phyloP scores from a whole-genome alignment of 257 asterid species.

The Scutellaria barbata region DNA sequence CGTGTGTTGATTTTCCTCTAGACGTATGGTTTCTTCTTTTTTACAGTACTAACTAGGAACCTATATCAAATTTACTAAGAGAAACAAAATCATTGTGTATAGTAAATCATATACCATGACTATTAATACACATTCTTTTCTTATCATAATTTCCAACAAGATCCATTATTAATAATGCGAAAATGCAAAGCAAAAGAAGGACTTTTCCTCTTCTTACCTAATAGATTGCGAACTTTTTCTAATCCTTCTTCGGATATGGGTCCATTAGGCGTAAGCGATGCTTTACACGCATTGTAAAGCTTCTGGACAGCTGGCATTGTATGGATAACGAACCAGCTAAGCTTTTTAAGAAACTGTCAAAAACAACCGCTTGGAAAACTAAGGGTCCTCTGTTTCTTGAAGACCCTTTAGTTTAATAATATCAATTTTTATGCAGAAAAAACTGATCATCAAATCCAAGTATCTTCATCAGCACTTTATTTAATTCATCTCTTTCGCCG shows the following conservation, averaged over 20 bases:
- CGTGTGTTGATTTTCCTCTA: background rate
- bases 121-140: slow-evolving; percentile 23
- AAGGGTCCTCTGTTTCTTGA: slow-evolving; percentile 54
- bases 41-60: background rate
- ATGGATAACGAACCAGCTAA: slow-evolving; percentile 39
- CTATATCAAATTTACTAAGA: slow-evolving; percentile 10
- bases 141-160: slow-evolving; percentile 9
- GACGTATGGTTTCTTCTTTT: background rate
- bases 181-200: slow-evolving; percentile 21
- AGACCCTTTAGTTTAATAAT: slow-evolving; percentile 52
- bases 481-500: slow-evolving; percentile 35
- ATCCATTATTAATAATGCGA: slow-evolving; percentile 14
- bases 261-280: slow-evolving; percentile 82
- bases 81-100: slow-evolving; percentile 13
- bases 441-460: slow-evolving; percentile 36
- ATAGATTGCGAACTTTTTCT: slow-evolving; percentile 77
- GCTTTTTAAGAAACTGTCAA: slow-evolving; percentile 35
- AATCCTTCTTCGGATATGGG: slow-evolving; percentile 93
- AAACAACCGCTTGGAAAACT: slow-evolving; percentile 37
- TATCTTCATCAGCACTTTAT: slow-evolving; percentile 40
- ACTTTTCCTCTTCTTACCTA: slow-evolving; percentile 62
- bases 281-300: slow-evolving; percentile 96
- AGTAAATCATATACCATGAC: background rate
- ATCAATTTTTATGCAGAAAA: slow-evolving; percentile 37
- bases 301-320: slow-evolving; percentile 99